phyloP scores from a whole-genome alignment of 179 eudicot genomes.

The Silene coronaria region DNA sequence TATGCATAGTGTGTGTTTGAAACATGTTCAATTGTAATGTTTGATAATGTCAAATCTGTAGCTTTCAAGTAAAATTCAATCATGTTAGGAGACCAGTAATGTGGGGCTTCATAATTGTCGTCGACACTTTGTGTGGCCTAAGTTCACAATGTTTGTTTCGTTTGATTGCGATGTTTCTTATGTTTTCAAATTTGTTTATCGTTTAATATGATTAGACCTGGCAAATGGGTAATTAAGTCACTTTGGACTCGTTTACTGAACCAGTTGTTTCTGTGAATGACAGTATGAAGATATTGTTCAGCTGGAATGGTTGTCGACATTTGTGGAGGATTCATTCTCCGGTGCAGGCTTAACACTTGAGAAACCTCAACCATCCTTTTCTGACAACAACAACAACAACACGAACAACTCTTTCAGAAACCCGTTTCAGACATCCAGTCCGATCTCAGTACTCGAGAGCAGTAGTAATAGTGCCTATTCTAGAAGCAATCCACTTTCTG shows the following conservation, averaged over 20 bases:
- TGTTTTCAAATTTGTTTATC: not conserved
- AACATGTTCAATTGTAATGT: not conserved
- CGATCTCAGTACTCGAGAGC: slow-evolving; percentile 84
- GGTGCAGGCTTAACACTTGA: slow-evolving; percentile 55
- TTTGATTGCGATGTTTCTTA: not conserved
- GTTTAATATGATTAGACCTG: too few relatives aligned
- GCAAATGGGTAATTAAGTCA: too few relatives aligned
- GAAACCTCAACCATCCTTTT: slow-evolving; percentile 27
- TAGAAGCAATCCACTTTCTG: slow-evolving; percentile 34
- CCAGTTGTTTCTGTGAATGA: not conserved
- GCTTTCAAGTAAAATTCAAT: not conserved
- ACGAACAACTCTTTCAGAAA: slow-evolving; percentile 34
- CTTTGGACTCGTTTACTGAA: slow-evolving; percentile 4
- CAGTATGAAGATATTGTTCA: slow-evolving; percentile 96
- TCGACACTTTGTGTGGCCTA: slow-evolving; percentile 10
- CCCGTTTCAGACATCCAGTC: slow-evolving; percentile 70
- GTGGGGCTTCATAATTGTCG: slow-evolving; percentile 7
- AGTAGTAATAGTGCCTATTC: slow-evolving; percentile 55
- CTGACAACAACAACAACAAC: slow-evolving; percentile 29
- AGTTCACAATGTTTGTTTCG: not conserved
- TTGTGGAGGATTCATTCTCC: slow-evolving; percentile 87
- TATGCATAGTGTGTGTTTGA: not conserved
- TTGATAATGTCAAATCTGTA: slow-evolving; percentile 1
- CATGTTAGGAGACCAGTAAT: slow-evolving; percentile 8
- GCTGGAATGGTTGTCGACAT: slow-evolving; percentile 85